A percentile compares a stretch with the other conserved stretches of the same genome.
Evolutionary conservation across 805 yeast genomes (phyloP).

Genomic region (Wickerhamomyces strasburgensis): DNA sequence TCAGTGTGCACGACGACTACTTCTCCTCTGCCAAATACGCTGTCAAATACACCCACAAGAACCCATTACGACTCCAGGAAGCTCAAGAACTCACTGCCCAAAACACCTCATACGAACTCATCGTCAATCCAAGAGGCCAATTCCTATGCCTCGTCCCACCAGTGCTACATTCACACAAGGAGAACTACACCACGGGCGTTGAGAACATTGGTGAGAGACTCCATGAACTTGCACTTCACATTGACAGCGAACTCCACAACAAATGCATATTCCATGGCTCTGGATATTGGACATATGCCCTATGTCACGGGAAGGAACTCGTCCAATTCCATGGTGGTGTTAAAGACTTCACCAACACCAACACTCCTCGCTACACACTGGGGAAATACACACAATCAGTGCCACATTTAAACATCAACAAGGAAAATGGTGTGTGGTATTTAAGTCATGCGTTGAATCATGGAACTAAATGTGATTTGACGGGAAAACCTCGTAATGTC

Average conservation of each 20-base stretch:
- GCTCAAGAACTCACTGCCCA: constrained; percentile 2
- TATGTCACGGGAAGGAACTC: constrained; percentile 7
- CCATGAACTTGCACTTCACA: background rate
- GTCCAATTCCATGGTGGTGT: constrained; percentile 15
- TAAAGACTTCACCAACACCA: constrained; percentile 1
- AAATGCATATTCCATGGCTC: background rate
- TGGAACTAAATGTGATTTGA: constrained; percentile 25
- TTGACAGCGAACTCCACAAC: constrained; percentile 1
- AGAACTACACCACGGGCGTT: background rate
- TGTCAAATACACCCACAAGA: constrained; percentile 8
- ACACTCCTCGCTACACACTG: constrained; percentile 3
- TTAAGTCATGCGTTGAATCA: constrained; percentile 7
- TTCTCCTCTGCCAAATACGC: constrained; percentile 17
- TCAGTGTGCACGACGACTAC: constrained; percentile 18
- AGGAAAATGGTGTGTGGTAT: constrained; percentile 9
- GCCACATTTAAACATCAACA: constrained; percentile 2
- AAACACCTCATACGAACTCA: constrained; percentile 5
- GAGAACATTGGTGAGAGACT: constrained; percentile 1
- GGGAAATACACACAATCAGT: constrained; percentile 3
- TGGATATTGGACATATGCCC: constrained; percentile 17
- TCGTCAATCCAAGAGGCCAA: background rate
- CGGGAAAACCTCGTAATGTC: constrained; percentile 18
- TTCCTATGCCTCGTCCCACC: constrained; percentile 15
- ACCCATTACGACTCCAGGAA: constrained; percentile 1
- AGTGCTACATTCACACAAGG: background rate